Percentiles rank a stretch among this genome's conserved stretches.
These are phyloP conservation scores for Cryptomeria japonica DNA, from an alignment of 75 land plant genomes.

Conservation along the genomic window DNA sequence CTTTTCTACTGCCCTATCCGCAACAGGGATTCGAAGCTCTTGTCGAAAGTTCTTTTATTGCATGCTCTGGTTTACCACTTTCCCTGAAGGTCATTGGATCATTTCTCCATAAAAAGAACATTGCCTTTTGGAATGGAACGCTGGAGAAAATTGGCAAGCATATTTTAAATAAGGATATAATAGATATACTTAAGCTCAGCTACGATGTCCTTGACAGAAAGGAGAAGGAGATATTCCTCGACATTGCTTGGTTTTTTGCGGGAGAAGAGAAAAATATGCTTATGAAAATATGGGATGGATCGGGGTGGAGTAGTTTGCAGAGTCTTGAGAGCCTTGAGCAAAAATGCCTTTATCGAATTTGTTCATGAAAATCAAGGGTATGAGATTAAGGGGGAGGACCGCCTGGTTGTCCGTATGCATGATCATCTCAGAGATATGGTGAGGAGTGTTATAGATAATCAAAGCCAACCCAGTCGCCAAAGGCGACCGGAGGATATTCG, in stretches of 20 bases:
- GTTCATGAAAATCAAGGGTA: background rate
- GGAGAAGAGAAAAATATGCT: background rate
- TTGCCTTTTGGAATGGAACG: background rate
- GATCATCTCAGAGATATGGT: background rate
- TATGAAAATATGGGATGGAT: background rate
- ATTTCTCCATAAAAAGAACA: background rate
- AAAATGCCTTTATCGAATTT: background rate
- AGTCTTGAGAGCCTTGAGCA: background rate
- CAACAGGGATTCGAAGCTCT: background rate
- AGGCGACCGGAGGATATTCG: background rate
- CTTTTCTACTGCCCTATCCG: background rate
- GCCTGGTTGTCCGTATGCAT: background rate
- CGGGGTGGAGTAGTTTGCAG: background rate
- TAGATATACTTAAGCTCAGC: background rate
- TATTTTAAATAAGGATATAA: background rate
- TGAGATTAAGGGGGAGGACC: background rate
- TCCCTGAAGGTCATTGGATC: background rate
- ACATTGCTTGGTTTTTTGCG: background rate
- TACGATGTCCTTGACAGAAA: conserved; percentile 4
- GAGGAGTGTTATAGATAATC: background rate
- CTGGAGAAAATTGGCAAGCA: background rate
- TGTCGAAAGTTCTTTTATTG: background rate
- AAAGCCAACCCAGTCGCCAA: background rate
- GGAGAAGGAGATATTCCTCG: background rate
- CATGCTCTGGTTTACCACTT: background rate